Evolutionary conservation across 2,329 filamentous ascomycete species (phyloP), one percentile per base, ranked within the genome.

Genomic region (Ceratocystiopsis sp.): DNA sequence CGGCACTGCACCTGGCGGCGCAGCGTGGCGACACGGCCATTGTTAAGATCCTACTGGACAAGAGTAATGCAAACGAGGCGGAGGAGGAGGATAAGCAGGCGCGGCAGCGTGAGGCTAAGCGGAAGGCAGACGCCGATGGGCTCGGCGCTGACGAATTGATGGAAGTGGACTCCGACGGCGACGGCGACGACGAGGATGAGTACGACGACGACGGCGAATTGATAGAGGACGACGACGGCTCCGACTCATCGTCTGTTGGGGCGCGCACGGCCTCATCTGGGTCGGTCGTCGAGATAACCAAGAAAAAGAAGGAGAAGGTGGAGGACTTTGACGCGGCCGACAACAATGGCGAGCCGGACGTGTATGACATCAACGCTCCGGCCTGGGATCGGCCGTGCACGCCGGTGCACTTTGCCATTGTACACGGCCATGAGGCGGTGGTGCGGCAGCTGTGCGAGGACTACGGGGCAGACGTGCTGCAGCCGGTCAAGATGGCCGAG

Each of bases 1-100:
- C 84, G 3, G 80, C 84, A 10, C 66, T 93, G n/a, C 85, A 93
- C 57, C 64, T 93, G 29, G 84, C 84, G 16, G 81, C 83, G 16
- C 70, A 75, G 38, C 70, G 79, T 18, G 85, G 85, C 0, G 63
- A 75, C 49, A 55, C 63, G 2, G 73, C 78, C 16, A 87, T 91
- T 48, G 68, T 91, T 49, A 77, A 70, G 48, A 73, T 78, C 9
- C 62, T 93, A 13, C 71, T 93, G 55, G 67, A 75, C 33, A 84
- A 78, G 61, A 91, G 84, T 53, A 71, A 74, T 45, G 68, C 71
- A 29, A 91, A 91, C 47, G 78, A 86, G 55, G 76, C 78, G 45
- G 68, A 72, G 42, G 75, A 81, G 45, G 69, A 74, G 21, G 68
- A 76, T 43, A 74, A 69, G 42, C 61, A 71, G 42, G 69, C 75